Conservation (phyloP, 116 monocot species). For the Iris pallida region DNA sequence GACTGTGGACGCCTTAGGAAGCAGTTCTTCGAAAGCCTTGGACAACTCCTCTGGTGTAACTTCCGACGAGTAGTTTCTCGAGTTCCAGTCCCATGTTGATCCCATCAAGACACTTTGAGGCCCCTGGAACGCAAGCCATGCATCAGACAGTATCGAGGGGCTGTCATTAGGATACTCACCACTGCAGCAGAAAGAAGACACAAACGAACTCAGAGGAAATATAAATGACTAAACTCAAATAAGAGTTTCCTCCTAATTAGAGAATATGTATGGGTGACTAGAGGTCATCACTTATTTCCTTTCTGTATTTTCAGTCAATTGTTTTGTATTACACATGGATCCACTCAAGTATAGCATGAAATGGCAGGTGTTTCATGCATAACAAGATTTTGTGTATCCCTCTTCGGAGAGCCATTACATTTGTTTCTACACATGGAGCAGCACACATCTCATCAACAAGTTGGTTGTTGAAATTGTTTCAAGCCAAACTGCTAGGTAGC, state of each 20-base stretch:
- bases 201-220: background rate
- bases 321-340: no score
- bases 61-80: slow-evolving; percentile 32
- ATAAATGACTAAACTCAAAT: no score
- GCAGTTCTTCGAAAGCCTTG: slow-evolving; percentile 49
- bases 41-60: slow-evolving; percentile 57
- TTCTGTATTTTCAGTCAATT: no score
- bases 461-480: no score
- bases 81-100: slow-evolving; percentile 94
- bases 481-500: no score
- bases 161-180: slow-evolving; percentile 32
- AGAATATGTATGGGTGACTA: background rate
- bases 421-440: no score
- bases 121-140: slow-evolving; percentile 87
- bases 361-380: no score
- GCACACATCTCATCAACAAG: no score
- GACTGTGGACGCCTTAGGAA: slow-evolving; percentile 58
- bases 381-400: no score
- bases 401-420: no score
- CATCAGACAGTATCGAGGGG: slow-evolving; percentile 83
- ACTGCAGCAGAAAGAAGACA: slow-evolving; percentile 18
- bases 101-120: slow-evolving; percentile 56
- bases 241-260: background rate
- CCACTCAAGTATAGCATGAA: no score
- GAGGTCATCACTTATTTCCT: no score